Evolutionary conservation across 139 green algal genomes (phyloP), one percentile per base, ranked within the genome.

Genomic region (Nannochloris sp.): DNA sequence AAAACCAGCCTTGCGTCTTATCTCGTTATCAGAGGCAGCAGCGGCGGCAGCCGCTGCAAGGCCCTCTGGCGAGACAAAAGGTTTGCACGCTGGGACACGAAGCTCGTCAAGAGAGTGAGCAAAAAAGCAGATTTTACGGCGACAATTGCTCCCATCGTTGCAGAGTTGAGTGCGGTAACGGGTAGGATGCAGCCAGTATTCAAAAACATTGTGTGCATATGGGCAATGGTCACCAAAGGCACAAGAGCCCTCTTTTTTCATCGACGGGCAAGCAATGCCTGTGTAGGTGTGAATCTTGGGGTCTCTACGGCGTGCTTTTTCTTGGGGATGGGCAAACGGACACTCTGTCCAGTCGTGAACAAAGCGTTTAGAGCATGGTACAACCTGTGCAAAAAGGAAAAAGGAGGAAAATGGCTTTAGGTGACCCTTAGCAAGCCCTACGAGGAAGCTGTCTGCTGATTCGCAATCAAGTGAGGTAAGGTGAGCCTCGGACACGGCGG

Each of bases 311-410:
- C 78, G 76, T 2, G 93, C 93, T 63, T 96, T 97, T 73, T 99
- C 93, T 2, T 89, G 84, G 7, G 85, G 85, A 60, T 99, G 93
- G 13, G 94, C 85, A 71, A 96, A 99, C 0, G 92, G 92, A 72
- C 92, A 79, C 34, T 70, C 69, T 0, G 74, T 79, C 82, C 79
- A 86, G 60, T 85, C 81, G 55, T 88, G 80, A 42, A 81, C 83
- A 44, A 73, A 94, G 9, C 79, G 72, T 53, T 90, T 90, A 54
- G 72, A 83, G 68, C 86, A 93, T 3, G 81, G 86, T 29, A 90
- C 70, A 32, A 93, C 76, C 83, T 91, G 78, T 54, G 23, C 27
- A 12, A 32, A 6, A 9, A 47, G 35, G 7, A 14, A 56, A 1
- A 5, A 9, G n/a, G 9, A 38, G 46, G 5, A 36, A 30, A 12